A percentile compares a stretch with the other conserved stretches of the same genome.
Conservation (phyloP, 2,329 filamentous ascomycete genomes). For the Elsinoe arachidis region DNA sequence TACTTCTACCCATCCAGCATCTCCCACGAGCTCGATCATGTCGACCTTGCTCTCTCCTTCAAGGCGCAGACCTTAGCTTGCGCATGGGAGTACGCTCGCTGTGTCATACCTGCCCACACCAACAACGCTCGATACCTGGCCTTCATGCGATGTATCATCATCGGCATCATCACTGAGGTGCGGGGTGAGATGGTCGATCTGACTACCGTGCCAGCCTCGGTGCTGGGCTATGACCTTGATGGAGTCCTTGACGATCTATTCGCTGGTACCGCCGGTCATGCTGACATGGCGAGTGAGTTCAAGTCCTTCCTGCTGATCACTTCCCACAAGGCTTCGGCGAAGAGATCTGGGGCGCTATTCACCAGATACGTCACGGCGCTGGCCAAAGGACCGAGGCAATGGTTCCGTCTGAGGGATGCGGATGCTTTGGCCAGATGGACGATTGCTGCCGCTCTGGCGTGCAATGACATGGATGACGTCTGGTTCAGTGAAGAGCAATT, state of each 20-base stretch:
- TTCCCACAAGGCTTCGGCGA: slow-evolving; percentile 18
- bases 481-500: slow-evolving; percentile 16
- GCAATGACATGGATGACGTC: slow-evolving; percentile 25
- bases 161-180: slow-evolving; percentile 21
- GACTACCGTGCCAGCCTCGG: slow-evolving; percentile 13
- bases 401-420: slow-evolving; percentile 30
- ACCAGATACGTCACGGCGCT: slow-evolving; percentile 25
- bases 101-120: slow-evolving; percentile 21
- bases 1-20: not conserved
- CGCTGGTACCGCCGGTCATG: slow-evolving; percentile 17
- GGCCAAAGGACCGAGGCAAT: slow-evolving; percentile 19
- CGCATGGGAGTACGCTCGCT: slow-evolving; percentile 21
- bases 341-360: slow-evolving; percentile 21
- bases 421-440: slow-evolving; percentile 29
- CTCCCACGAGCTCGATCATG: not conserved
- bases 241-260: slow-evolving; percentile 15
- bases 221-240: slow-evolving; percentile 17
- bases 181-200: slow-evolving; percentile 17
- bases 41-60: slow-evolving; percentile 13
- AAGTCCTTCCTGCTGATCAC: slow-evolving; percentile 18
- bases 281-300: slow-evolving; percentile 19
- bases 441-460: slow-evolving; percentile 26
- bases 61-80: slow-evolving; percentile 19
- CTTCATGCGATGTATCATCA: slow-evolving; percentile 20
- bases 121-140: slow-evolving; percentile 21